Evolutionary conservation across 2,329 filamentous ascomycete genomes (phyloP).

Genomic region (Botryotinia globosa): DNA sequence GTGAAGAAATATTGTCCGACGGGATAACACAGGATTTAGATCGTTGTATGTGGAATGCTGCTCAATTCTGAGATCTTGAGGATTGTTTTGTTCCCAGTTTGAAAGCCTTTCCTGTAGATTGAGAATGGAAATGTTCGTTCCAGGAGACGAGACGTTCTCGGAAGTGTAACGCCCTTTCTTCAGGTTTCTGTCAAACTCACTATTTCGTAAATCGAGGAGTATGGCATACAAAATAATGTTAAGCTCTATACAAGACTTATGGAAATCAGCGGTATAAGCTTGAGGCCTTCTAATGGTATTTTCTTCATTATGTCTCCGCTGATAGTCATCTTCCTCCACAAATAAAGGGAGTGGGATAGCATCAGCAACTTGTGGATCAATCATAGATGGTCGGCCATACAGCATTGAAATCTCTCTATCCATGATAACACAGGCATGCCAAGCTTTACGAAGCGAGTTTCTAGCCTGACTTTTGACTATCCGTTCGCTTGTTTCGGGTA

Average conservation of each 20-base stretch:
- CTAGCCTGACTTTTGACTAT: not conserved
- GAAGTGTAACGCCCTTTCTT: not conserved
- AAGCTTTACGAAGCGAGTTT: not conserved
- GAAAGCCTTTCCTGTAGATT: not conserved
- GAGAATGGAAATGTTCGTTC: not conserved
- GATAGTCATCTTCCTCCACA: not conserved
- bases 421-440: not conserved
- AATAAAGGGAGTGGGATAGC: not conserved
- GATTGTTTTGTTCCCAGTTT: not conserved
- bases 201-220: too few species aligned
- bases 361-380: not conserved
- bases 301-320: not conserved
- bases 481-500: not conserved
- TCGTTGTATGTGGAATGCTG: not conserved
- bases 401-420: not conserved
- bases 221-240: too few species aligned
- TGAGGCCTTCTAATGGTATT: rapidly evolving
- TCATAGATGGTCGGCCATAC: not conserved
- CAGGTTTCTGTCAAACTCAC: not conserved
- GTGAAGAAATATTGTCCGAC: not conserved
- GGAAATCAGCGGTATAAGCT: not conserved
- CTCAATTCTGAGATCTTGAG: not conserved
- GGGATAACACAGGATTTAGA: not conserved
- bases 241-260: not conserved
- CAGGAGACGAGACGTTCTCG: not conserved